Conservation (phyloP, 1,284 basidiomycete genomes). For the Polyporus tsugae region DNA sequence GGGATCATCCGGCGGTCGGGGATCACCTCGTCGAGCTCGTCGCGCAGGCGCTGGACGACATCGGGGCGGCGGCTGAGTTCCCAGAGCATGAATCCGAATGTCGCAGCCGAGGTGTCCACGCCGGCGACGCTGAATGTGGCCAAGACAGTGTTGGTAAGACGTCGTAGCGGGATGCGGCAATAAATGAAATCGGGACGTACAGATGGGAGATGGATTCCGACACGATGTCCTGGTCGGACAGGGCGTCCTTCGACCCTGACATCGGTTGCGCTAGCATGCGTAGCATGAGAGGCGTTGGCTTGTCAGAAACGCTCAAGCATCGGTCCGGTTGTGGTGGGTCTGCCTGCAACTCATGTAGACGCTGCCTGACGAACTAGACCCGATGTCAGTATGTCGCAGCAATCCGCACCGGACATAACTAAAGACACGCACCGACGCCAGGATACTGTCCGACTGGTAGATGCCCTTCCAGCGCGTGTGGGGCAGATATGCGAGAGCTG, state of each 20-base stretch:
- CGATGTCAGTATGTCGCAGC: neutral
- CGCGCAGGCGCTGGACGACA: conserved; percentile 32
- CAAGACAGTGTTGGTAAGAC: neutral
- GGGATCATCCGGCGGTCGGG: conserved; percentile 30
- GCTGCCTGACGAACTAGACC: conserved; percentile 11
- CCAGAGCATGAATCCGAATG: conserved; percentile 35
- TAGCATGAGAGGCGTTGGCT: conserved; percentile 9
- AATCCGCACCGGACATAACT: neutral
- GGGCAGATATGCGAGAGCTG: conserved; percentile 66
- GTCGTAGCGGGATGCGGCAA: neutral
- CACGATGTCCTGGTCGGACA: conserved; percentile 72
- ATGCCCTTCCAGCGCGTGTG: conserved; percentile 65
- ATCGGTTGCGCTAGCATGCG: conserved; percentile 11
- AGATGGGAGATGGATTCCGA: conserved; percentile 76
- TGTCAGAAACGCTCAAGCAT: neutral
- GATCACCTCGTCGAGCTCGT: conserved; percentile 35
- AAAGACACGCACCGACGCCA: conserved; percentile 60
- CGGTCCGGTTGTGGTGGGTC: neutral
- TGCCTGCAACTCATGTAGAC: neutral
- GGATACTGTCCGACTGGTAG: conserved; percentile 72
- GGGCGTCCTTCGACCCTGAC: conserved; percentile 44
- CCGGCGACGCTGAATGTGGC: conserved; percentile 33
- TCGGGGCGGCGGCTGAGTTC: conserved; percentile 34
- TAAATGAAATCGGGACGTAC: conserved; percentile 47
- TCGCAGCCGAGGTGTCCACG: conserved; percentile 35